phyloP scores from a whole-genome alignment of 73 alveolate species.

The Halteria grandinella region DNA sequence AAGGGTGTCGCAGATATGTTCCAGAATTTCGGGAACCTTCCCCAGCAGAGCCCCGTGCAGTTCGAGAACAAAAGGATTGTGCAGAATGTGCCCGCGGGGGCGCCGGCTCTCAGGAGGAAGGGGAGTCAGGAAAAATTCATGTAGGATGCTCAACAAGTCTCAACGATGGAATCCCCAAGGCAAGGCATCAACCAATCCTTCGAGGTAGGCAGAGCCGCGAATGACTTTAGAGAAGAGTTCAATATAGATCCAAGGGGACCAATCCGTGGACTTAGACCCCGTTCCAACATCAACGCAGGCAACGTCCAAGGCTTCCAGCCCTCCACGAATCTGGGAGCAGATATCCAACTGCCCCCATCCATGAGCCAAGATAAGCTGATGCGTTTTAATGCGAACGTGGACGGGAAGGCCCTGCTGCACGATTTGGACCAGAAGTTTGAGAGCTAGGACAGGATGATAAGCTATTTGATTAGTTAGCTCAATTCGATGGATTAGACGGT shows the following conservation, averaged over 20 bases:
- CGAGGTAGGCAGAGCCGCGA: too few relatives aligned
- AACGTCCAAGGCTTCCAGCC: background rate
- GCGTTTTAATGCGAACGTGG: constrained; percentile 24
- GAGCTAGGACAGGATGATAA: constrained; percentile 44
- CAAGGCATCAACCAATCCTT: too few relatives aligned
- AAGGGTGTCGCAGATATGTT: constrained; percentile 11
- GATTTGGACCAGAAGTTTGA: constrained; percentile 70
- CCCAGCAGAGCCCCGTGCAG: too few relatives aligned
- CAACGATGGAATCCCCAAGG: constrained; percentile 39
- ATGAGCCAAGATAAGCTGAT: constrained; percentile 9
- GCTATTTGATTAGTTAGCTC: constrained; percentile 35
- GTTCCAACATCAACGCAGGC: too few relatives aligned
- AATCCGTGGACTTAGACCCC: background rate
- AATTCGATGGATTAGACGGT: constrained; percentile 17
- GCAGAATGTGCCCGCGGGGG: too few relatives aligned
- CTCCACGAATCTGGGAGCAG: too few relatives aligned
- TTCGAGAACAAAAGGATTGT: too few relatives aligned
- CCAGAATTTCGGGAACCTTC: constrained; percentile 2
- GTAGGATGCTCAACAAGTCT: too few relatives aligned
- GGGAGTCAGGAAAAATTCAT: too few relatives aligned
- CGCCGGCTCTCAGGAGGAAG: too few relatives aligned
- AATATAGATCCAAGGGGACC: constrained; percentile 34
- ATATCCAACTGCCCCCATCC: constrained; percentile 21
- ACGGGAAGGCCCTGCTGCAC: constrained; percentile 56
- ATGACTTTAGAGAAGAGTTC: constrained; percentile 36